These are phyloP conservation scores for Sisymbrium irio DNA, from an alignment of 345 rosid species.

Conservation along the genomic window DNA sequence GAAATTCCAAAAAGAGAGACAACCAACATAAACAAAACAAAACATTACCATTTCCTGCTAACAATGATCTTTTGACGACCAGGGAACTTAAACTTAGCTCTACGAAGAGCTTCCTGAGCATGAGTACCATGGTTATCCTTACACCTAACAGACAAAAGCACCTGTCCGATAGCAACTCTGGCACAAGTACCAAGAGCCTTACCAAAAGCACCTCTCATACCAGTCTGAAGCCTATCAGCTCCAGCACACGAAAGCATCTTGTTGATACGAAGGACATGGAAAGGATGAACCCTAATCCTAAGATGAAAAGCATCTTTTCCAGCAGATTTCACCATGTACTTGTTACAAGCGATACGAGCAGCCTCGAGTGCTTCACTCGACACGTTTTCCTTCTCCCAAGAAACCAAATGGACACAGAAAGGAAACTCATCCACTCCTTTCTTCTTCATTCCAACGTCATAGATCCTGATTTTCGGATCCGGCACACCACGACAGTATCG, in stretches of 20 bases:
- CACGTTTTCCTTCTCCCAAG: constrained; percentile 69
- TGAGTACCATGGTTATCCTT: constrained; percentile 50
- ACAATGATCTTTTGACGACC: constrained; percentile 62
- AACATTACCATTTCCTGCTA: constrained; percentile 57
- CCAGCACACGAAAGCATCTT: constrained; percentile 78
- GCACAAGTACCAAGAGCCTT: constrained; percentile 58
- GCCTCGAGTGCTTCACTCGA: constrained; percentile 67
- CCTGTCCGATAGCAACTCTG: constrained; percentile 56
- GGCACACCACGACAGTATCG: constrained; percentile 62
- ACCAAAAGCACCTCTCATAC: constrained; percentile 65
- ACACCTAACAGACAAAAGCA: constrained; percentile 55
- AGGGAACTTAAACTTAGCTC: constrained; percentile 63
- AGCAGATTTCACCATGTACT: constrained; percentile 57
- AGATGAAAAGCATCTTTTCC: constrained; percentile 65
- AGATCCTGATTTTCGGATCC: constrained; percentile 59
- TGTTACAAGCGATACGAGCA: constrained; percentile 68
- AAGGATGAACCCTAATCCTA: constrained; percentile 58
- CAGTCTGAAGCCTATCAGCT: constrained; percentile 67
- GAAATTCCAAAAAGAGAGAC: neutral
- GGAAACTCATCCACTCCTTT: constrained; percentile 64
- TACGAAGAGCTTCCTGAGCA: constrained; percentile 62
- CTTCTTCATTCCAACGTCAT: constrained; percentile 67
- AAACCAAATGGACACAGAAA: constrained; percentile 63
- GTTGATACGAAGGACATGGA: constrained; percentile 57
- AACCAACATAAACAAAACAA: neutral